Percentiles rank a stretch among this genome's conserved stretches.
Conservation (phyloP, 1,284 basidiomycete genomes). For the Cryptococcus sp. region DNA sequence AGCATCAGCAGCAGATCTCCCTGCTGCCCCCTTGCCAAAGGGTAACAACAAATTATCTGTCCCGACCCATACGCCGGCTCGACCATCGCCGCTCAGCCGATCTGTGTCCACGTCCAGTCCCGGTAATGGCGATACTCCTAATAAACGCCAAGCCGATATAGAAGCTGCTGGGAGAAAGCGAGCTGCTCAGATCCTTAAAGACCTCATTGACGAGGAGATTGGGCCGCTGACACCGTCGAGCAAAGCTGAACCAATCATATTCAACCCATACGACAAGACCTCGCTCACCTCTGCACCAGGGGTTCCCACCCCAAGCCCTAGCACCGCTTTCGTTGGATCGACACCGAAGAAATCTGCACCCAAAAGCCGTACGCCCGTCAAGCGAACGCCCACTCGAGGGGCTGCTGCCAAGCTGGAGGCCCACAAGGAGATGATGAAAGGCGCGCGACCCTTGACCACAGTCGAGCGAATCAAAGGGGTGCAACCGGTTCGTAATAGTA, state of each 20-base stretch:
- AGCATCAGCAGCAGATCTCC: slow-evolving; percentile 5
- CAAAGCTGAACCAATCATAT: slow-evolving; percentile 28
- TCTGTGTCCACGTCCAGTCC: slow-evolving; percentile 6
- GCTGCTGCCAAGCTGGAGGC: slow-evolving; percentile 45
- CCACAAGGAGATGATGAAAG: slow-evolving; percentile 21
- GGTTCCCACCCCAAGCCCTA: slow-evolving; percentile 10
- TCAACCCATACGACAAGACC: slow-evolving; percentile 45
- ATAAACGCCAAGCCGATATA: slow-evolving; percentile 15
- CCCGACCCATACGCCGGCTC: slow-evolving; percentile 4
- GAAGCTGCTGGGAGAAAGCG: slow-evolving; percentile 35
- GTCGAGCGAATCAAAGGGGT: slow-evolving; percentile 28
- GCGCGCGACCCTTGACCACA: slow-evolving; percentile 18
- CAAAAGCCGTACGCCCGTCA: slow-evolving; percentile 8
- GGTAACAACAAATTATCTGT: neutral
- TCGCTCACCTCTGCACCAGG: slow-evolving; percentile 14
- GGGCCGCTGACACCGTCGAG: slow-evolving; percentile 22
- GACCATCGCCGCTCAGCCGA: slow-evolving; percentile 25
- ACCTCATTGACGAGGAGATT: slow-evolving; percentile 39
- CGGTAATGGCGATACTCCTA: neutral
- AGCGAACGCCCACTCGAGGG: slow-evolving; percentile 36
- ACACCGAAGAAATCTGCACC: slow-evolving; percentile 26
- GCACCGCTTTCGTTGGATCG: slow-evolving; percentile 12
- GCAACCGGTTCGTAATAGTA: slow-evolving; percentile 13
- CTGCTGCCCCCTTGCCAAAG: neutral
- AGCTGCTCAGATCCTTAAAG: slow-evolving; percentile 42